Evolutionary conservation across 257 asterid species (phyloP), one percentile per base, ranked within the genome.

Genomic region (Salvia hispanica): DNA sequence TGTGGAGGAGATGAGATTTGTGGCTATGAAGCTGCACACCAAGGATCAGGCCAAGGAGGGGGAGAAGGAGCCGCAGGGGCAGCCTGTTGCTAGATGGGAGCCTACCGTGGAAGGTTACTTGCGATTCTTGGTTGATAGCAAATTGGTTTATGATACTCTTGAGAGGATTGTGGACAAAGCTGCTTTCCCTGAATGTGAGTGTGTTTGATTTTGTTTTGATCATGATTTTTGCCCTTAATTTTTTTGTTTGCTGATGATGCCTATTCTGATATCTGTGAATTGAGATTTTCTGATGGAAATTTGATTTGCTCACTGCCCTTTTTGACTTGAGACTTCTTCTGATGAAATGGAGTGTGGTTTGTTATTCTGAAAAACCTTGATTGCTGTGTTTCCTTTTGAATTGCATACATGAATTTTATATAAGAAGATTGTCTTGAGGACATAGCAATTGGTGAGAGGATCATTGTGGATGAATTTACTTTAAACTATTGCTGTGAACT

Each of bases 1-100:
- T 73, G 92, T 85, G 74, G 99, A 91, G 80, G 99, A 93, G 86
- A 93, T 93, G 99, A 88, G 96, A 68, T 84, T 85, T 77, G 97
- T 89, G 73, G 99, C 99, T 9, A 86, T 93, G 99, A 93, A 84
- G 64, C 74, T 85, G 79, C 99, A 93, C 72, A 90, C 96, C 0
- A 86, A 40, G 34, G 97, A 93, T 69, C 96, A 90, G 60, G 81
- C 95, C 36, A 90, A 81, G 80, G 97, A 88, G 74, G 97, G 99
- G 0, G 95, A 93, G 78, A 93, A 84, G 77, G 97, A 86, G 85
- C 76, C 95, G 4, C 40, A 36, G 53, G 98, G 85, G 15, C 81
- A 74, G 62, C 93, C 96, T 1, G 39, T 90, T 45, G 80, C 85
- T 13, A 80, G 78, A 64, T 93, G 96, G 97, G 87, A 86, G 61